Evolutionary conservation across 225 moss, liverwort and hornwort species (phyloP).

Genomic region (Polytrichum formosum): DNA sequence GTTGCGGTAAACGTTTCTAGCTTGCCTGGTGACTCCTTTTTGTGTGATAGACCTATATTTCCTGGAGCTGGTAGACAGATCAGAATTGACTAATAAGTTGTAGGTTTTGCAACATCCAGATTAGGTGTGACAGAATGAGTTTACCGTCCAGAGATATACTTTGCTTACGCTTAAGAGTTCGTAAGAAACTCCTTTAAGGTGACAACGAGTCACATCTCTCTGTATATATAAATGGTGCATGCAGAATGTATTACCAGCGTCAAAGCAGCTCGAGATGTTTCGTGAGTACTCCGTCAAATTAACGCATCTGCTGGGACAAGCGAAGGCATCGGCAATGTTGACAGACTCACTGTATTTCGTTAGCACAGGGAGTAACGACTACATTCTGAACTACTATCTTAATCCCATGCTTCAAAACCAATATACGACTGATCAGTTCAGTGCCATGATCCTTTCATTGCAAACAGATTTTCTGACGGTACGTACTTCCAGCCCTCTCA

Average conservation of each 20-base stretch:
- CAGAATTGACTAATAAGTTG: too few relatives aligned
- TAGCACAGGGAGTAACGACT: conserved; percentile 32
- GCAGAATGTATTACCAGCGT: conserved; percentile 35
- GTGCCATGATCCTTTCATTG: conserved; percentile 10
- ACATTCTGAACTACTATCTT: conserved; percentile 32
- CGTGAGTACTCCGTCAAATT: conserved; percentile 27
- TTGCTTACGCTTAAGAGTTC: neutral
- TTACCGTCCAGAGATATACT: neutral
- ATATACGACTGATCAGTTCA: conserved; percentile 17
- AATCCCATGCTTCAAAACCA: conserved; percentile 21
- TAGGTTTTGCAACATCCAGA: neutral
- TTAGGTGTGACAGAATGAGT: neutral
- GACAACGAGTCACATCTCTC: neutral
- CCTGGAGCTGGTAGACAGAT: too few relatives aligned
- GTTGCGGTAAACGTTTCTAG: conserved; percentile 12
- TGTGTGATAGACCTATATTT: too few relatives aligned
- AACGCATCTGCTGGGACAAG: conserved; percentile 12
- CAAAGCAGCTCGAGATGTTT: conserved; percentile 34
- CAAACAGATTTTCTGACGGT: conserved; percentile 32
- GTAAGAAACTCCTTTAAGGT: neutral
- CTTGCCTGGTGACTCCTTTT: too few relatives aligned
- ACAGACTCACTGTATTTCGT: conserved; percentile 30
- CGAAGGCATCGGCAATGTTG: conserved; percentile 14
- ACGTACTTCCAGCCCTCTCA: neutral
- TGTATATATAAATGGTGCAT: too few relatives aligned